Evolutionary conservation across 2,329 filamentous ascomycete species (phyloP).

Genomic region (Nakataea oryzae): DNA sequence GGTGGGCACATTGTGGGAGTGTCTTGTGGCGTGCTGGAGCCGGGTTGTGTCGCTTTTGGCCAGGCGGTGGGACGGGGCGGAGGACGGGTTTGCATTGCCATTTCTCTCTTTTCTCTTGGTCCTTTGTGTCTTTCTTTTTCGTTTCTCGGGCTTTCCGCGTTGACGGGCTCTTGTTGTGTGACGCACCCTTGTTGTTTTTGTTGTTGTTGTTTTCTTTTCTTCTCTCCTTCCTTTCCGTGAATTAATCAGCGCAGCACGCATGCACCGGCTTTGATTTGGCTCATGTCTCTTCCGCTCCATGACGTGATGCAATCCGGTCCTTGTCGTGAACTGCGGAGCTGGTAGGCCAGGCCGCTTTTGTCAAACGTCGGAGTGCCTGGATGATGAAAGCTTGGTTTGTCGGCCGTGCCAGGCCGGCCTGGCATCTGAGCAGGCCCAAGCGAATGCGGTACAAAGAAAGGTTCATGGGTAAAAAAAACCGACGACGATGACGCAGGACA

Average conservation of each 20-base stretch:
- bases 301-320: not conserved
- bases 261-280: too few relatives aligned
- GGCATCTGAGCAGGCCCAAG: not conserved
- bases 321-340: not conserved
- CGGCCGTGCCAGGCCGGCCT: too few relatives aligned
- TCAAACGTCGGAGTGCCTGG: not conserved
- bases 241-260: too few relatives aligned
- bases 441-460: not conserved
- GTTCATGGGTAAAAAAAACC: too few relatives aligned
- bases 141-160: not conserved
- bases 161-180: not conserved
- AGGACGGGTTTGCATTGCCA: not conserved
- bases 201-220: not conserved
- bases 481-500: not conserved
- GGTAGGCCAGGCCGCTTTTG: not conserved
- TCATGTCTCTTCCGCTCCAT: not conserved
- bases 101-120: not conserved
- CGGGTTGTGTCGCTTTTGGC: not conserved
- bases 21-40: not conserved
- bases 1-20: not conserved
- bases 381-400: not conserved
- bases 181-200: not conserved
- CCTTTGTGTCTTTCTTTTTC: not conserved
- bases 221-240: too few relatives aligned
- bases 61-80: not conserved